Evolutionary conservation across 352 stramenopile genomes (phyloP).

Genomic region (Pythium phragmiticola): DNA sequence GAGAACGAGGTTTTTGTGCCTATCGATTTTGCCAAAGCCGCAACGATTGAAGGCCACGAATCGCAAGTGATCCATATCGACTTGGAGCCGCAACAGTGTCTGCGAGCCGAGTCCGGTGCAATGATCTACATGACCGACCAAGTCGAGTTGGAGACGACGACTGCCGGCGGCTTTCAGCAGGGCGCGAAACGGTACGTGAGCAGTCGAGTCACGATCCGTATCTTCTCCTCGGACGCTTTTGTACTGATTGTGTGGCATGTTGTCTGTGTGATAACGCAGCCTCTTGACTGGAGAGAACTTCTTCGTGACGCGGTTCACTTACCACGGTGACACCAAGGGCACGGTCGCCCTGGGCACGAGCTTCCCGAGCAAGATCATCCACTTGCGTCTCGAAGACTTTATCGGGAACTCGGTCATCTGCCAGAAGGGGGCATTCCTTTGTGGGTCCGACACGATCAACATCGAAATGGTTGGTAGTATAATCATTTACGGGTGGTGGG

Average conservation of each 20-base stretch:
- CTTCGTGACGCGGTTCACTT: constrained; percentile 75
- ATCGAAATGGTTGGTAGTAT: constrained; percentile 78
- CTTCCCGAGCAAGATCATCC: constrained; percentile 90
- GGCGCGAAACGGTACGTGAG: constrained; percentile 71
- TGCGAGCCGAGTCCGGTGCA: constrained; percentile 90
- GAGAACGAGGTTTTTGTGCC: constrained; percentile 71
- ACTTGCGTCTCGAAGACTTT: constrained; percentile 88
- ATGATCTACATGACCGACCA: constrained; percentile 97
- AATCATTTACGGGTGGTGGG: neutral
- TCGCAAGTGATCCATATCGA: constrained; percentile 85
- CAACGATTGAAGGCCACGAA: constrained; percentile 80
- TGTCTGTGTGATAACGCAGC: constrained; percentile 22
- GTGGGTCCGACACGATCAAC: constrained; percentile 88
- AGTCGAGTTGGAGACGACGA: constrained; percentile 90
- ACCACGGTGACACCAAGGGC: constrained; percentile 56
- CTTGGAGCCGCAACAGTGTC: constrained; percentile 87
- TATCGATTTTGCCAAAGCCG: constrained; percentile 80
- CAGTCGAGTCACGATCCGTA: neutral
- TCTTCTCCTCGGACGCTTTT: neutral
- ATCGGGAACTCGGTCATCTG: constrained; percentile 84
- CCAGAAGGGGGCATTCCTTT: constrained; percentile 92
- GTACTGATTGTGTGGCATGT: neutral
- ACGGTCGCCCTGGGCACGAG: constrained; percentile 90
- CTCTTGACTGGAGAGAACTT: constrained; percentile 83
- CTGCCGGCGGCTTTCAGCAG: constrained; percentile 87